Evolutionary conservation across 1,284 basidiomycete genomes (phyloP).

Genomic region (Pseudozyma tsukubaensis): DNA sequence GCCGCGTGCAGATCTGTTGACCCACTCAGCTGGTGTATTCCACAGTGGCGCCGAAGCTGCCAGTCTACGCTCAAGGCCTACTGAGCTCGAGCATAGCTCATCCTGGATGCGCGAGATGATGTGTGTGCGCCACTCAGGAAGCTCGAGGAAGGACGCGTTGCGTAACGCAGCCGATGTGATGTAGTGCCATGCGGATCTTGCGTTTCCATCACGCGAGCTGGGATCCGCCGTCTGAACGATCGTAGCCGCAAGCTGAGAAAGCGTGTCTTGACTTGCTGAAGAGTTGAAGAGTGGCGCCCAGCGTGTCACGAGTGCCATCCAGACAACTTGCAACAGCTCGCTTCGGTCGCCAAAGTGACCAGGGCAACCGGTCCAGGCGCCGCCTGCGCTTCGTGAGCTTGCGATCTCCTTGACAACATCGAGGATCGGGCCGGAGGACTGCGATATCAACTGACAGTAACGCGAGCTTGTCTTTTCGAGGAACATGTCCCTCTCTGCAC

Average conservation of each 20-base stretch:
- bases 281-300: slow-evolving; percentile 45
- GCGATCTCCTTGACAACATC: slow-evolving; percentile 13
- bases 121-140: slow-evolving; percentile 41
- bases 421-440: slow-evolving; percentile 2
- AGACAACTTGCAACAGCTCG: slow-evolving; percentile 41
- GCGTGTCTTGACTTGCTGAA: slow-evolving; percentile 4
- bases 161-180: slow-evolving; percentile 24
- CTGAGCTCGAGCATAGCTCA: slow-evolving; percentile 2
- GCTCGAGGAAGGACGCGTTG: slow-evolving; percentile 55
- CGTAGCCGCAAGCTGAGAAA: slow-evolving; percentile 20
- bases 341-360: background rate
- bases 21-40: slow-evolving; percentile 33
- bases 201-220: slow-evolving; percentile 1
- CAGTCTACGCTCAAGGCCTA: slow-evolving; percentile 8
- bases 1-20: slow-evolving; percentile 28
- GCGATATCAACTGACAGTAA: slow-evolving; percentile 26
- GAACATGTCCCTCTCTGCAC: slow-evolving; percentile 39
- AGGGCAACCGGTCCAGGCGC: slow-evolving; percentile 26
- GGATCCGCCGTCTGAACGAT: slow-evolving; percentile 11
- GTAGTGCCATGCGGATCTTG: slow-evolving; percentile 11
- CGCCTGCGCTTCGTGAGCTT: background rate
- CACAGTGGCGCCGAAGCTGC: slow-evolving; percentile 22
- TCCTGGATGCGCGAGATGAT: slow-evolving; percentile 17
- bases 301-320: slow-evolving; percentile 47
- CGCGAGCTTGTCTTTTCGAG: slow-evolving; percentile 11